Evolutionary conservation across 257 asterid species (phyloP).

Genomic region (Solanum acaule): DNA sequence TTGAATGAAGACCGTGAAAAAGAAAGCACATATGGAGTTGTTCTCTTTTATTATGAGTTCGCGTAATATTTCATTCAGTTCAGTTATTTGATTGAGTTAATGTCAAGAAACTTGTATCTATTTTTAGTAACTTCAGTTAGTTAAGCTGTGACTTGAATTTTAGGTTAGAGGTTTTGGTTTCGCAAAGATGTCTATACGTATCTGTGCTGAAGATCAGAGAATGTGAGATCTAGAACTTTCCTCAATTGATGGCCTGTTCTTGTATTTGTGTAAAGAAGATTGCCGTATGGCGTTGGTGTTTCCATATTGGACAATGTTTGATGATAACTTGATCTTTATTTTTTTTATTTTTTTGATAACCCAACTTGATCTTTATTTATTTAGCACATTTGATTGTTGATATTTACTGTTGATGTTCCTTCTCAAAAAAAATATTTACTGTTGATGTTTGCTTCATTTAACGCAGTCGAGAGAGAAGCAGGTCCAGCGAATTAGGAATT

Average conservation of each 20-base stretch:
- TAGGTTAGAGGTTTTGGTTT: neutral
- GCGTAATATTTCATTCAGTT: neutral
- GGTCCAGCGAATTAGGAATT: conserved; percentile 57
- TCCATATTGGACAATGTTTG: neutral
- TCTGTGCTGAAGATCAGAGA: neutral
- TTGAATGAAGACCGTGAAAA: neutral
- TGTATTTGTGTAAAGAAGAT: neutral
- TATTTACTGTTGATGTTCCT: neutral
- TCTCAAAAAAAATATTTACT: neutral
- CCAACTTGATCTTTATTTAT: neutral
- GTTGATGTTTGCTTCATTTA: conserved; percentile 1
- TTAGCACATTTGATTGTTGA: neutral
- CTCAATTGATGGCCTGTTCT: neutral
- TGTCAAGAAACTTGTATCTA: neutral
- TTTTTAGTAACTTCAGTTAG: neutral
- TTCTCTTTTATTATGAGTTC: neutral
- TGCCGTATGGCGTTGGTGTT: neutral
- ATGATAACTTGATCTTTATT: neutral
- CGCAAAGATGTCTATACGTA: neutral
- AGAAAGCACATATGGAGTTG: neutral
- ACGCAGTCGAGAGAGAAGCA: conserved; percentile 82
- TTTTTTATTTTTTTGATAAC: neutral
- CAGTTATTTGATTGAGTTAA: neutral
- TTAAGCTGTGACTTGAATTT: neutral
- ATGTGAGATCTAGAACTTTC: neutral